A percentile compares a stretch with the other conserved stretches of the same genome.
Conservation (phyloP, 768 basidiomycete genomes). For the Phylloporus arenicola region DNA sequence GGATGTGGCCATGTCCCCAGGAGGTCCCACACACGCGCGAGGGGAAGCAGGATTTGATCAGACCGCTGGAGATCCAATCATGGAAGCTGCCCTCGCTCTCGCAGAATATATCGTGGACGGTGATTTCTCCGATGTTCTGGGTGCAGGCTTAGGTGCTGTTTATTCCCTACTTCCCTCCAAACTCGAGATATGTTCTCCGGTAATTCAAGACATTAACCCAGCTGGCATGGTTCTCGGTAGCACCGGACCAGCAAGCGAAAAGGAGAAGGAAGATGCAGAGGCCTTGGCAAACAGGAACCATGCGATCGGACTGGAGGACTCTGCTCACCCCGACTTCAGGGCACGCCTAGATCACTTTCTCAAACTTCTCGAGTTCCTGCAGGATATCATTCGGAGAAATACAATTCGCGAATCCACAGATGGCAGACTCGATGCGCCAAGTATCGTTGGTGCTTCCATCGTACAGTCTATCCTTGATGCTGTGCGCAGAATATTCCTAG, state of each 20-base stretch:
- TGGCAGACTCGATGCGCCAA: constrained; percentile 47
- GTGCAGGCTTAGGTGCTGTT: constrained; percentile 87
- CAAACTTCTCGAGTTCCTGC: constrained; percentile 85
- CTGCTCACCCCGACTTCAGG: constrained; percentile 70
- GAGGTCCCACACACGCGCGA: constrained; percentile 42
- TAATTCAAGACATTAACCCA: constrained; percentile 33
- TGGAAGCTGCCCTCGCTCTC: constrained; percentile 80
- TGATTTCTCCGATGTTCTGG: constrained; percentile 97
- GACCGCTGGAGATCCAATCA: constrained; percentile 54
- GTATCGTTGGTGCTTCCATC: constrained; percentile 72
- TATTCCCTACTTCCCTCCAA: constrained; percentile 90
- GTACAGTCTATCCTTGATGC: constrained; percentile 79
- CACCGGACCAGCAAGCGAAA: constrained; percentile 47
- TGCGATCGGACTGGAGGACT: constrained; percentile 69
- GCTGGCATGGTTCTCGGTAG: constrained; percentile 73
- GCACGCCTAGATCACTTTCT: constrained; percentile 82
- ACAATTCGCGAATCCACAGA: constrained; percentile 34
- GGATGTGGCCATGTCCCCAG: constrained; percentile 92
- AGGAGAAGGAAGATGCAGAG: constrained; percentile 54
- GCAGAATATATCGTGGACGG: constrained; percentile 93
- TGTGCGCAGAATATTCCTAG: constrained; percentile 79
- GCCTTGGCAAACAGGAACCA: constrained; percentile 46
- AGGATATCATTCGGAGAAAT: constrained; percentile 80
- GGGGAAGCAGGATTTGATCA: constrained; percentile 28
- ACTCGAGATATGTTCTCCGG: constrained; percentile 57